Conservation (phyloP, 1,284 basidiomycete species). For the Xerocomus amazonicus region DNA sequence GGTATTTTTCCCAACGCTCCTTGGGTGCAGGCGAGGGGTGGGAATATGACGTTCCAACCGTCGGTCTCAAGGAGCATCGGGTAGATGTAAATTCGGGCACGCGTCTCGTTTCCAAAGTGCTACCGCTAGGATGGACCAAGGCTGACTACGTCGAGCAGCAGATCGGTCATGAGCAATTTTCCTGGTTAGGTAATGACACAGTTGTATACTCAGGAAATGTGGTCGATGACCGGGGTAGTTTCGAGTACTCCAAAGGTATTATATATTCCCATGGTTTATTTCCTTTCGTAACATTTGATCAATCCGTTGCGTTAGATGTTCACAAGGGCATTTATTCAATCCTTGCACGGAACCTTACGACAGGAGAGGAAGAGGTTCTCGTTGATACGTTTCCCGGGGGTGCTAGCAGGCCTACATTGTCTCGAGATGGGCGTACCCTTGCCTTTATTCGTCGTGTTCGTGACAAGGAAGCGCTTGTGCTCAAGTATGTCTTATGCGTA, state of each 20-base stretch:
- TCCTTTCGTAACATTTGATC: not conserved
- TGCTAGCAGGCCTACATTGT: conserved; percentile 67
- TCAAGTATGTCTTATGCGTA: conserved; percentile 48
- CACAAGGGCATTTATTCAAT: conserved; percentile 70
- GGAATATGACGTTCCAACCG: conserved; percentile 51
- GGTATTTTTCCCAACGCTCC: conserved; percentile 61
- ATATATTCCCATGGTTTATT: not conserved
- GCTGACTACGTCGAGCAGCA: conserved; percentile 62
- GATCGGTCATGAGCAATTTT: conserved; percentile 67
- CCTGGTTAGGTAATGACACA: conserved; percentile 55
- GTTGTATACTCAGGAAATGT: conserved; percentile 67
- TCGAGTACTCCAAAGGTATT: conserved; percentile 61
- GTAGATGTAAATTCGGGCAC: conserved; percentile 49
- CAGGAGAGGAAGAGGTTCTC: conserved; percentile 46
- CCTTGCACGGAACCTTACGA: conserved; percentile 58
- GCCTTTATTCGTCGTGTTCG: conserved; percentile 72
- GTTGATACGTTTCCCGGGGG: conserved; percentile 60
- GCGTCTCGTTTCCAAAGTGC: conserved; percentile 50
- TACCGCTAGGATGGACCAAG: conserved; percentile 58
- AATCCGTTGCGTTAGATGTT: conserved; percentile 44
- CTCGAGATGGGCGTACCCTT: conserved; percentile 62
- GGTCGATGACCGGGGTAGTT: conserved; percentile 46
- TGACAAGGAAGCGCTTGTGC: conserved; percentile 65
- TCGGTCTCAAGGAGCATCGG: conserved; percentile 19
- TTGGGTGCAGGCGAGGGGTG: conserved; percentile 70